Evolutionary conservation across 768 basidiomycete species (phyloP).

Genomic region (Leccinum disarticulatum): DNA sequence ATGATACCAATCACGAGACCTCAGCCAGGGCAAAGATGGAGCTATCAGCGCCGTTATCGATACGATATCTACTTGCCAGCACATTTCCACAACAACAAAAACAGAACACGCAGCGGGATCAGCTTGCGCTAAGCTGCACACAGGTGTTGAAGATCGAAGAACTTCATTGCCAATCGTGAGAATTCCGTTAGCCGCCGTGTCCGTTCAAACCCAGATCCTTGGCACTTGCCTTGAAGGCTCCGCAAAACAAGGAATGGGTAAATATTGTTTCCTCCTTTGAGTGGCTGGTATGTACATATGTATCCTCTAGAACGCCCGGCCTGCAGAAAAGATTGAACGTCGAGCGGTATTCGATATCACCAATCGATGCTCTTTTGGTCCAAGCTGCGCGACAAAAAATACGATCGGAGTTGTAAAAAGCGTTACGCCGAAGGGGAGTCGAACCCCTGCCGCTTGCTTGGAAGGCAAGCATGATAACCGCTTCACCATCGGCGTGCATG

Average conservation of each 20-base stretch:
- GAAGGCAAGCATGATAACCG: constrained; percentile 94
- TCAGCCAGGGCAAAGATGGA: neutral
- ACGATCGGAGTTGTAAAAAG: too few species aligned
- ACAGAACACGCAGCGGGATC: neutral
- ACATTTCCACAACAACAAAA: neutral
- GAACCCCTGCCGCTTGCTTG: constrained; percentile 77
- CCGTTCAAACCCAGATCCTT: too few species aligned
- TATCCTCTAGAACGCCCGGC: too few species aligned
- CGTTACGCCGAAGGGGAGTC: constrained; percentile 62
- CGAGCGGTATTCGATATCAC: too few species aligned
- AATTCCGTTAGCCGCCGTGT: neutral
- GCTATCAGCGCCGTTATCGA: neutral
- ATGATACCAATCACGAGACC: neutral
- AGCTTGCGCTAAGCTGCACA: neutral
- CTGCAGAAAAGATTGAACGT: too few species aligned
- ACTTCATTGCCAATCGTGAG: neutral
- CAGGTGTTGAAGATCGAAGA: neutral
- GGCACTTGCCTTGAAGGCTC: too few species aligned
- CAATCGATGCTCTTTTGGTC: too few species aligned
- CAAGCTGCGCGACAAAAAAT: too few species aligned
- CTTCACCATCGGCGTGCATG: constrained; percentile 70
- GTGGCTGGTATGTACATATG: too few species aligned
- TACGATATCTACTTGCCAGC: neutral
- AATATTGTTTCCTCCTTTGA: too few species aligned
- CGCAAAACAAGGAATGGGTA: too few species aligned